phyloP scores from a whole-genome alignment of 192 early-diverging fungal genomes.

The Geosiphon pyriformis region DNA sequence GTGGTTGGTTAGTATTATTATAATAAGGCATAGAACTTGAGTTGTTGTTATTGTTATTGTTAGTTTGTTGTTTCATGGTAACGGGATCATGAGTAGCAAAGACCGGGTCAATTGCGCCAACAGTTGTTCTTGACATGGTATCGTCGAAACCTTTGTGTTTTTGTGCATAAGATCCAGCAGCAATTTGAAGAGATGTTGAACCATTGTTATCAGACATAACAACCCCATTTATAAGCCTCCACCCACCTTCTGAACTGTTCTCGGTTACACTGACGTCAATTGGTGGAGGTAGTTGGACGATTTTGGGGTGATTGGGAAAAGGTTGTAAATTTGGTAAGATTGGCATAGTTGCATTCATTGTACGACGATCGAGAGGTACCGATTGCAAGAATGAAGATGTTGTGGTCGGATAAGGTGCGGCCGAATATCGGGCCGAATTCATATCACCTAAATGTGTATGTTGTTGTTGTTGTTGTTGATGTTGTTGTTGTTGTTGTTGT shows the following conservation, averaged over 20 bases:
- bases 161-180: neutral
- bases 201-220: neutral
- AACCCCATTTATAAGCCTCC: neutral
- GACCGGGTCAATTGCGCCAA: neutral
- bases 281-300: neutral
- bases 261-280: neutral
- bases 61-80: neutral
- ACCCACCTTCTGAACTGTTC: neutral
- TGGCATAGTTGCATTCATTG: neutral
- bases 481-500: neutral
- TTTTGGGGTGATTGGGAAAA: neutral
- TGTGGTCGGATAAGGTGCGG: slow-evolving; percentile 1
- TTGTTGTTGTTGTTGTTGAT: too few species aligned
- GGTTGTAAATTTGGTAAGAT: neutral
- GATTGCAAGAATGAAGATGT: neutral
- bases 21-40: neutral
- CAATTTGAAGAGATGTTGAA: neutral
- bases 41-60: neutral
- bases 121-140: slow-evolving; percentile 1
- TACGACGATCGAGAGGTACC: neutral
- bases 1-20: neutral
- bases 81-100: slow-evolving; percentile 3
- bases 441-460: slow-evolving; percentile 8
- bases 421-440: slow-evolving; percentile 1
- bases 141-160: slow-evolving; percentile 2